These are phyloP conservation scores for Capsella bursapastoris DNA, from an alignment of 345 rosid genomes.

Conservation along the genomic window DNA sequence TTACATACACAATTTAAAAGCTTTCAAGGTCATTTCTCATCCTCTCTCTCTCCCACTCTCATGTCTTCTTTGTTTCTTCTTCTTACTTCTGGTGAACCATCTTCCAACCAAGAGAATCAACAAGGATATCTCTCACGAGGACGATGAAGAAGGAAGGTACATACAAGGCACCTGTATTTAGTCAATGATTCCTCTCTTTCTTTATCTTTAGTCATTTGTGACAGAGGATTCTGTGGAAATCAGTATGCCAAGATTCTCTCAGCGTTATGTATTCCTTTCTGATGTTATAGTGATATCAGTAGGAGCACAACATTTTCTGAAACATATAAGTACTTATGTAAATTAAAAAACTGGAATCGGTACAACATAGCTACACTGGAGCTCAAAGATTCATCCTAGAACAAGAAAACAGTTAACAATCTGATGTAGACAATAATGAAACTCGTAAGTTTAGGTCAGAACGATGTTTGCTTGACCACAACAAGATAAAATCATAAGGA, in stretches of 20 bases:
- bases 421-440: neutral
- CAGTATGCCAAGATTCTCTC: no score
- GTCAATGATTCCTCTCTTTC: neutral
- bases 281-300: neutral
- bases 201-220: neutral
- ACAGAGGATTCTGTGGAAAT: neutral
- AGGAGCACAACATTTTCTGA: neutral
- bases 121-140: neutral
- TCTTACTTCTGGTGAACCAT: neutral
- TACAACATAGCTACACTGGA: neutral
- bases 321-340: neutral
- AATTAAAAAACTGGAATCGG: no score
- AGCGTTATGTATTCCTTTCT: no score
- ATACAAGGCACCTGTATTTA: neutral
- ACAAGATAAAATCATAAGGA: neutral
- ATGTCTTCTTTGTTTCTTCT: neutral
- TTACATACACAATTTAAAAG: neutral
- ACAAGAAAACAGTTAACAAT: neutral
- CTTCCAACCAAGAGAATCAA: neutral
- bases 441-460: neutral
- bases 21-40: neutral
- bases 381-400: neutral
- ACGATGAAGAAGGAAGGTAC: constrained; percentile 8
- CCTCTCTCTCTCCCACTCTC: neutral
- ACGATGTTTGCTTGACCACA: neutral